A percentile compares a stretch with the other conserved stretches of the same genome.
Conservation (phyloP, 2,329 filamentous ascomycete species). For the Neobulgaria alba region DNA sequence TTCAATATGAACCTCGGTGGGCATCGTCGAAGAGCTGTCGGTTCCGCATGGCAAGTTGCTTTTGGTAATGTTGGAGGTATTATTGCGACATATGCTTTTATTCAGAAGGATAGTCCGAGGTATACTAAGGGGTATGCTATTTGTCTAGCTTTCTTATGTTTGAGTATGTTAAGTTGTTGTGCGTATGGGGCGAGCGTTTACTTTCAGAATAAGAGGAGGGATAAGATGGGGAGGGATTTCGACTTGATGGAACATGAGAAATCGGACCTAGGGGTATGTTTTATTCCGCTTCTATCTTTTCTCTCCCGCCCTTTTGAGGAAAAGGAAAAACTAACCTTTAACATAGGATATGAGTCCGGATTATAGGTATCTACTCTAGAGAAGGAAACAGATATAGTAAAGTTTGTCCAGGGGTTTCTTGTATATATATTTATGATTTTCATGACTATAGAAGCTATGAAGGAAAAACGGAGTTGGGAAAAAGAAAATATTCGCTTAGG, state of each 20-base stretch:
- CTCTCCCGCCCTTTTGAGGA: neutral
- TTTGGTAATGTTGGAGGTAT: slow-evolving; percentile 77
- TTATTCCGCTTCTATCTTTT: slow-evolving; percentile 1
- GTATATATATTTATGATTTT: no score
- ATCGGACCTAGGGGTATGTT: slow-evolving; percentile 35
- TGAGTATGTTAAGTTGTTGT: slow-evolving; percentile 54
- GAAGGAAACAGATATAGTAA: no score
- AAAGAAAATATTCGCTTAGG: no score
- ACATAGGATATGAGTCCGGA: slow-evolving; percentile 27
- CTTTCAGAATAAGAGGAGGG: slow-evolving; percentile 51
- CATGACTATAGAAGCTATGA: no score
- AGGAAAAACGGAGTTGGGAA: no score
- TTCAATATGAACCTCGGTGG: slow-evolving; percentile 73
- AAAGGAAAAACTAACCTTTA: slow-evolving; percentile 8
- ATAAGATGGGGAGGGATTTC: slow-evolving; percentile 36
- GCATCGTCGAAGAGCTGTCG: slow-evolving; percentile 61
- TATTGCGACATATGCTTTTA: slow-evolving; percentile 64
- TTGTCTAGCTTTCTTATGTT: slow-evolving; percentile 61
- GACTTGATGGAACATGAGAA: slow-evolving; percentile 54
- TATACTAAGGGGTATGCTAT: slow-evolving; percentile 72
- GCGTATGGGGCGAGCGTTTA: slow-evolving; percentile 52
- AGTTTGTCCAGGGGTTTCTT: no score
- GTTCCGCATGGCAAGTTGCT: slow-evolving; percentile 67
- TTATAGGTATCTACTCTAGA: slow-evolving; percentile 28
- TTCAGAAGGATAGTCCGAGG: slow-evolving; percentile 55